Evolutionary conservation across 805 yeast species (phyloP), one percentile per base, ranked within the genome.

Genomic region (Candida succiphila): DNA sequence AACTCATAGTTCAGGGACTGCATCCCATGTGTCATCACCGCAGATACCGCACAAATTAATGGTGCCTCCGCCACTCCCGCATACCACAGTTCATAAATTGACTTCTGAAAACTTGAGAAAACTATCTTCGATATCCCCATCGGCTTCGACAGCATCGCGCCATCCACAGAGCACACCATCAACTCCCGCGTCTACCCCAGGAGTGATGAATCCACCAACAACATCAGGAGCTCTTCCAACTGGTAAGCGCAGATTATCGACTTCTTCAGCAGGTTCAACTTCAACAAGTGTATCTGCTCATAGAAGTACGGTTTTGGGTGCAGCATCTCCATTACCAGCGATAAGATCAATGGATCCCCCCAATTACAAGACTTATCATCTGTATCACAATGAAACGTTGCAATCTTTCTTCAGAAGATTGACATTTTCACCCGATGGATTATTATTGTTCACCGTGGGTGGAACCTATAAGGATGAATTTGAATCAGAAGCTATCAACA

Each of bases 371-470:
- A 56, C 54, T n/a, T 54, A 65, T 4, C 61, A 61, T 48, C 51
- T 85, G 5, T 86, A 82, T 47, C 92, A 87, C 49, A 77, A 87
- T 39, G 98, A 89, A 48, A 77, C 94, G 0, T 66, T 89, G 23
- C 86, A 86, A 36, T 82, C 96, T 1, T 92, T 92, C 50, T 92
- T 92, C 62, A 66, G 99, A 40, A 61, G 97, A 39, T 64, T 89
- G 35, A 58, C 79, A 1, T 86, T 89, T 49, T 81, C 96, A 0
- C 95, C 95, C 0, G 96, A 94, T 55, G 99, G 99, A 1, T 65
- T 68, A 35, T 53, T 92, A 25, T 58, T 92, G 22, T 58, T 89
- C 20, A 73, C 94, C 0, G 94, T 92, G 27, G 63, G 94, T 34
- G 94, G 96, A 36, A 58, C 75, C 40, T 60, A 71, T 55, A 69